Percentiles rank a stretch among this genome's conserved stretches.
Conservation (phyloP, 306 rosid species). For the Coriaria nepalensis region DNA sequence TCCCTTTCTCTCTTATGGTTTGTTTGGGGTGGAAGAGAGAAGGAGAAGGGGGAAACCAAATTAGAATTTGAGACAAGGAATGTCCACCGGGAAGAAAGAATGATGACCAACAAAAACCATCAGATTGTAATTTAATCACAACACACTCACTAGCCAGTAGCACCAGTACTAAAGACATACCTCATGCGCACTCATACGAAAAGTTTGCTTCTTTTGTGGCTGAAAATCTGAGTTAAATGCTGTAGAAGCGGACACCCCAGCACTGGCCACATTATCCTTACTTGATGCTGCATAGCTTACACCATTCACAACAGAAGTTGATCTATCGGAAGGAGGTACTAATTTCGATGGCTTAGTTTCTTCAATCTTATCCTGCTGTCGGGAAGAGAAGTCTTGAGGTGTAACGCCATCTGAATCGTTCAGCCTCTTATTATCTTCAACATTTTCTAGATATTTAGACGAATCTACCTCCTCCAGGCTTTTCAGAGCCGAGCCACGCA, state of each 20-base stretch:
- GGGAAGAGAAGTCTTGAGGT: constrained; percentile 24
- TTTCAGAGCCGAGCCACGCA: constrained; percentile 66
- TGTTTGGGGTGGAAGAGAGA: too few relatives aligned
- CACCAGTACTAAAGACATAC: constrained; percentile 21
- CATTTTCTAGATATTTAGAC: constrained; percentile 31
- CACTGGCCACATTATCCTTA: constrained; percentile 17
- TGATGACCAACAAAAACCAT: too few relatives aligned
- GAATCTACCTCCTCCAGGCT: constrained; percentile 76
- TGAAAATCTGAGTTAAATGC: constrained; percentile 18
- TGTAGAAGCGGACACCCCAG: constrained; percentile 21
- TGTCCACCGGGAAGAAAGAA: too few relatives aligned
- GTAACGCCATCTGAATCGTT: constrained; percentile 17
- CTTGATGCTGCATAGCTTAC: constrained; percentile 17
- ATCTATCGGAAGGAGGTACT: constrained; percentile 22
- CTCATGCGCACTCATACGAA: constrained; percentile 87
- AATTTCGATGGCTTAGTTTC: constrained; percentile 31
- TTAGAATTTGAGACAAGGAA: too few relatives aligned
- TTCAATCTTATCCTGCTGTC: constrained; percentile 28
- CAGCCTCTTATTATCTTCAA: constrained; percentile 15
- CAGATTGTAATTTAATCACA: constrained; percentile 1
- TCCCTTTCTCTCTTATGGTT: too few relatives aligned
- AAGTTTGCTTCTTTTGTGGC: constrained; percentile 47
- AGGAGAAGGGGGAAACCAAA: too few relatives aligned
- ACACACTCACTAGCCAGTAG: neutral
- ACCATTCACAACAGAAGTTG: constrained; percentile 18